Evolutionary conservation across 163 green algal species (phyloP).

Genomic region (Trebouxiophyceae sp.): DNA sequence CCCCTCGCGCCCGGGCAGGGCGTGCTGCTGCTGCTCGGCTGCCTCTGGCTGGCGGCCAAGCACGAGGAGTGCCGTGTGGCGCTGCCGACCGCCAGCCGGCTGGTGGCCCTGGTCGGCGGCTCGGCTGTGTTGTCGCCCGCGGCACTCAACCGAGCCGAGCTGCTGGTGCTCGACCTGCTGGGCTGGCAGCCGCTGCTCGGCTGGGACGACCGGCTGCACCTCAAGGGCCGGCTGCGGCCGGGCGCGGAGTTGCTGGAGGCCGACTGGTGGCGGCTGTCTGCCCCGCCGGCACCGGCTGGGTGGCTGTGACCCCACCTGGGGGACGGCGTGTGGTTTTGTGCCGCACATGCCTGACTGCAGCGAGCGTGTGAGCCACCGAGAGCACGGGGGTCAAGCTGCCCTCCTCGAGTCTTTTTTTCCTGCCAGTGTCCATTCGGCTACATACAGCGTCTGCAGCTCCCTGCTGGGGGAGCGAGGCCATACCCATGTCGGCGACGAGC

Average conservation of each 20-base stretch:
- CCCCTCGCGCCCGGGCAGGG: no score
- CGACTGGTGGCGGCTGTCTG: conserved; percentile 28
- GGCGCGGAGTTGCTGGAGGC: conserved; percentile 13
- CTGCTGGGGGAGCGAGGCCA: no score
- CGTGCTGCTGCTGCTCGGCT: conserved; percentile 1
- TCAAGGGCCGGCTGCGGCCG: neutral
- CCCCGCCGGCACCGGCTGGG: no score
- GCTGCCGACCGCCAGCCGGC: neutral
- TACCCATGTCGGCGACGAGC: no score
- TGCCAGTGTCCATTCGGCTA: no score
- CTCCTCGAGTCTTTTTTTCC: no score
- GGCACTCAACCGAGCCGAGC: neutral
- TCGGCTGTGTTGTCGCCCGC: neutral
- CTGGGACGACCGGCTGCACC: conserved; percentile 4
- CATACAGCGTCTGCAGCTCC: no score
- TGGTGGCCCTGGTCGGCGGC: neutral
- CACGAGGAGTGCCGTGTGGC: neutral
- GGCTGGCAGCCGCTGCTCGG: neutral
- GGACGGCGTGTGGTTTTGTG: no score
- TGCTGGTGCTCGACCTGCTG: conserved; percentile 3
- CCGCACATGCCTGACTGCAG: no score
- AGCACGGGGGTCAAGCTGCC: no score
- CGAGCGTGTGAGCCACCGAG: no score
- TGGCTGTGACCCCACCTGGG: no score
- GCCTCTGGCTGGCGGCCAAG: conserved; percentile 10